A percentile compares a stretch with the other conserved stretches of the same genome.
Conservation (phyloP, 495 filamentous ascomycete genomes). For the Tuber brumale region DNA sequence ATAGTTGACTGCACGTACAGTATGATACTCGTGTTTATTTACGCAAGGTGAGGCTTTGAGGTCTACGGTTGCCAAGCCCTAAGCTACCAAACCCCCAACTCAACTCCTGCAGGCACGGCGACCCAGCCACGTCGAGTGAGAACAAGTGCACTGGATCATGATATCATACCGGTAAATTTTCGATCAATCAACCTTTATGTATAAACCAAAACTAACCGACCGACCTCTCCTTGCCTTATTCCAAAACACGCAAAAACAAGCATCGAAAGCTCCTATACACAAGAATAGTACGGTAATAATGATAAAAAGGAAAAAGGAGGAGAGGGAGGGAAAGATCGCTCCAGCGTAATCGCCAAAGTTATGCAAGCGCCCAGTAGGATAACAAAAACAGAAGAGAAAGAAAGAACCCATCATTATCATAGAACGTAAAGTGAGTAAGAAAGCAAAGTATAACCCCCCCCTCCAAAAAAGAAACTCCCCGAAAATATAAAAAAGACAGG, state of each 20-base stretch:
- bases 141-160: too few relatives aligned
- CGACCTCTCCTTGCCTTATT: neutral
- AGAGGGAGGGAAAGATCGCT: neutral
- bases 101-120: too few relatives aligned
- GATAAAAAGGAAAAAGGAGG: neutral
- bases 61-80: too few relatives aligned
- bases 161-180: too few relatives aligned
- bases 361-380: neutral
- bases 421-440: slow-evolving; percentile 14
- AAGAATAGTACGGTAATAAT: slow-evolving; percentile 1
- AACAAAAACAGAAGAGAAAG: neutral
- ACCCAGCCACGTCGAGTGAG: too few relatives aligned
- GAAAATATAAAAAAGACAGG: neutral
- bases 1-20: neutral
- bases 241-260: neutral
- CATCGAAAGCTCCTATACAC: neutral
- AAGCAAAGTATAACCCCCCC: neutral
- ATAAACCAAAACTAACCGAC: neutral
- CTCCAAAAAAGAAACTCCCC: neutral
- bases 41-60: too few relatives aligned
- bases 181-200: neutral
- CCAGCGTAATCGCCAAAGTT: neutral
- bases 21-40: too few relatives aligned
- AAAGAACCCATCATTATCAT: slow-evolving; percentile 20
- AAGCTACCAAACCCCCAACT: too few relatives aligned